Conservation (phyloP, 2,329 filamentous ascomycete species). For the Didymella keratinophila region DNA sequence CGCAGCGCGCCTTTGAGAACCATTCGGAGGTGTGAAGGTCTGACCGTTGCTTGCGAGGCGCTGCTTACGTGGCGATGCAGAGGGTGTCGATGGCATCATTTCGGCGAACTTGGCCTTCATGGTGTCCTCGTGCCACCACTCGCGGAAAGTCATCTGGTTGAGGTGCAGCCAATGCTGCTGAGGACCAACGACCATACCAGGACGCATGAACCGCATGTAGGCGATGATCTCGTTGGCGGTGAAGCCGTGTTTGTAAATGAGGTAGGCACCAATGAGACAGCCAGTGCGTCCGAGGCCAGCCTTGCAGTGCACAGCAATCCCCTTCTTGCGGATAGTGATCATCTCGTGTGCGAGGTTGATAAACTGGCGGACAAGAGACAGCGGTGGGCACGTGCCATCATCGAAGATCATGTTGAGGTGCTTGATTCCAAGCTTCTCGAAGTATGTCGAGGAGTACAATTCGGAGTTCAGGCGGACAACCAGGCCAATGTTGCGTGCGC, state of each 20-base stretch:
- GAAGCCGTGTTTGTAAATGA: slow-evolving; percentile 97
- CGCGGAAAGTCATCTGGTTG: slow-evolving; percentile 95
- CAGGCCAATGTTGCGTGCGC: slow-evolving; percentile 84
- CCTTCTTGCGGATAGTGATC: slow-evolving; percentile 89
- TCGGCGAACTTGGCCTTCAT: slow-evolving; percentile 83
- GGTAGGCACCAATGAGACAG: slow-evolving; percentile 94
- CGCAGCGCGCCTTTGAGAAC: slow-evolving; percentile 77
- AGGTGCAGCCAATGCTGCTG: slow-evolving; percentile 99
- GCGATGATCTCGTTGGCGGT: slow-evolving; percentile 97
- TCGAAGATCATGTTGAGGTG: slow-evolving; percentile 99
- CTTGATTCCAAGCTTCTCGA: slow-evolving; percentile 91
- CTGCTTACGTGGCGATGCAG: slow-evolving; percentile 59
- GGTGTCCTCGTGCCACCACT: slow-evolving; percentile 88
- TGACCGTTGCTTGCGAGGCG: slow-evolving; percentile 69
- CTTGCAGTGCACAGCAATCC: slow-evolving; percentile 98
- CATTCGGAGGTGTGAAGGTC: slow-evolving; percentile 84
- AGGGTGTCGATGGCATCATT: slow-evolving; percentile 64
- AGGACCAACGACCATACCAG: slow-evolving; percentile 97
- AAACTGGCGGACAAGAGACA: slow-evolving; percentile 91
- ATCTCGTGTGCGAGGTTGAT: slow-evolving; percentile 94
- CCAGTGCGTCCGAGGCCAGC: slow-evolving; percentile 94
- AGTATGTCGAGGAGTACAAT: slow-evolving; percentile 96
- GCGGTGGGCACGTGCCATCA: slow-evolving; percentile 91
- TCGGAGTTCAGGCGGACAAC: slow-evolving; percentile 96
- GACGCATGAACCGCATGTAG: slow-evolving; percentile 99